These are phyloP conservation scores for Eucalyptus camaldulensis DNA, from an alignment of 345 rosid genomes.

Conservation along the genomic window DNA sequence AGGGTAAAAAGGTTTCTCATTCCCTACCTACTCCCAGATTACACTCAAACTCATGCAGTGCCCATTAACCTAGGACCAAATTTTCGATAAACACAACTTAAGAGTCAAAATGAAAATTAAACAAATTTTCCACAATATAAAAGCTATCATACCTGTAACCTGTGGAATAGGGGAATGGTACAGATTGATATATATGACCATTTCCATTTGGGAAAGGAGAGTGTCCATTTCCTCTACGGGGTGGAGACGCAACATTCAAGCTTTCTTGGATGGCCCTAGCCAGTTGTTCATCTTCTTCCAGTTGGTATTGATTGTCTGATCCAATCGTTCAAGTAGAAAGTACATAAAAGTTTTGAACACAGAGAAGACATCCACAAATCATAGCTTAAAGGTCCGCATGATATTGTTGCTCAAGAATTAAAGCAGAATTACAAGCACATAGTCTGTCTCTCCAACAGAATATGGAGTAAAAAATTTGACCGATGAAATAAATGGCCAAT, in stretches of 20 bases:
- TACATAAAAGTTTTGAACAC: not conserved
- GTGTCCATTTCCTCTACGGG: conserved; percentile 19
- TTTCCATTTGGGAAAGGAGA: conserved; percentile 4
- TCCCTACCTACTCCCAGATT: not conserved
- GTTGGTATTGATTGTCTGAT: conserved; percentile 36
- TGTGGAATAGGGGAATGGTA: conserved; percentile 38
- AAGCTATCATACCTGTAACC: conserved; percentile 56
- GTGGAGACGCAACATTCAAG: conserved; percentile 51
- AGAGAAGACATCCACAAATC: not conserved
- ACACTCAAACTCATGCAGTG: not conserved
- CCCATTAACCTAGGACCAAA: not conserved
- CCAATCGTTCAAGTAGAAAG: conserved; percentile 5
- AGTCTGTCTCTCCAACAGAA: not conserved
- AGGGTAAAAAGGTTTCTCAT: not conserved
- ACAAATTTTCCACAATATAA: not conserved
- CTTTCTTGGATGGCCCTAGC: conserved; percentile 92
- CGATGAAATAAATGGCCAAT: not conserved
- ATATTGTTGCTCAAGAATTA: not conserved
- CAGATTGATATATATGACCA: conserved; percentile 33
- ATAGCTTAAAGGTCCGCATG: not conserved
- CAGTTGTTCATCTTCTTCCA: conserved; percentile 88
- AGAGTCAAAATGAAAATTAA: not conserved
- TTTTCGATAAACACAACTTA: not conserved
- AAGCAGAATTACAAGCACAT: not conserved
- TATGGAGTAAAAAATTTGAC: not conserved